phyloP scores from a whole-genome alignment of 148 eudicot species.

The Rhododendron griersonianum region DNA sequence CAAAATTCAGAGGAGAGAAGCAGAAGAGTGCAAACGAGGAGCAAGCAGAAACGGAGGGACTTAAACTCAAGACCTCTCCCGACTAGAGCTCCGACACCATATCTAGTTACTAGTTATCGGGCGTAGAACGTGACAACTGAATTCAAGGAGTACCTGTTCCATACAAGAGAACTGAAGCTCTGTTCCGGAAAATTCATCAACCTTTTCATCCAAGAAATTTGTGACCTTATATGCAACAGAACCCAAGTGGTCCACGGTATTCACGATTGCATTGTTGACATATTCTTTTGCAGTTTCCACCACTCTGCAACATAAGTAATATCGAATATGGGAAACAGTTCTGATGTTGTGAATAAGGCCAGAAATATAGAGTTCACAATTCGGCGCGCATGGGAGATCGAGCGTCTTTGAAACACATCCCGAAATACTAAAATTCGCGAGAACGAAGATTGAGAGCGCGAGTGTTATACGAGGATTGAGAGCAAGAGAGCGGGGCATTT shows the following conservation, averaged over 20 bases:
- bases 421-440: too few relatives aligned
- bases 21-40: not conserved
- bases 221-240: conserved; percentile 35
- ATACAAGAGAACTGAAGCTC: conserved; percentile 27
- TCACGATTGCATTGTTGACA: conserved; percentile 32
- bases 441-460: not conserved
- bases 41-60: not conserved
- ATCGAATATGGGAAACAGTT: not conserved
- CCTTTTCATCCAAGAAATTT: conserved; percentile 45
- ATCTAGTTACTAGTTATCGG: not conserved
- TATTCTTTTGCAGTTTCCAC: conserved; percentile 39
- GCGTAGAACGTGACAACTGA: not conserved
- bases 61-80: not conserved
- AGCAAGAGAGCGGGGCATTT: not conserved
- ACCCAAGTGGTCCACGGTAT: conserved; percentile 50
- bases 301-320: conserved; percentile 24
- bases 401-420: not conserved
- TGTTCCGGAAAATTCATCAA: conserved; percentile 27
- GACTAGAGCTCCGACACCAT: not conserved
- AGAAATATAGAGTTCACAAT: not conserved
- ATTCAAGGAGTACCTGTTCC: conserved; percentile 32
- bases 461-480: not conserved
- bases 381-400: not conserved
- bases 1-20: not conserved
- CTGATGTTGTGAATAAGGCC: not conserved